Evolutionary conservation across 1,139 yeast genomes (phyloP), one percentile per base, ranked within the genome.

Genomic region (Blastobotrys arbuscula): DNA sequence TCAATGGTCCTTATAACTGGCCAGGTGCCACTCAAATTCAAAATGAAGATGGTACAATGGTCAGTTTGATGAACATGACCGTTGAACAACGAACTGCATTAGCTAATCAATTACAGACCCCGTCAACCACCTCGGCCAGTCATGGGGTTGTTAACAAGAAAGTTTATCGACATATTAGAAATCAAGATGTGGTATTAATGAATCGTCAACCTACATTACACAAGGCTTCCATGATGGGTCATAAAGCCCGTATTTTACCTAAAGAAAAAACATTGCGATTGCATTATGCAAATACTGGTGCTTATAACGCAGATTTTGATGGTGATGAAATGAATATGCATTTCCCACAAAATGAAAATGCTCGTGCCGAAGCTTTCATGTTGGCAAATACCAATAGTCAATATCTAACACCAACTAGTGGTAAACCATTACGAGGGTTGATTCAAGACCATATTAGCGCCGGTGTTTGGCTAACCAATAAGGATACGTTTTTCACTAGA

Each of bases 251-350:
- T 62, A 97, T 94, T 36, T 76, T 94, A 60, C 98, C 97, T 2
- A 95, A 96, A 53, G 98, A 94, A 66, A 94, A 94, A 74, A 94
- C 98, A 3, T 75, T 94, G 60, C 81, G 99, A 66, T 76, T 94
- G 68, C 99, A 94, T 69, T 94, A 94, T 69, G 98, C 99, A 59
- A 94, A 94, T 68, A 94, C 98, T 43, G 97, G 97, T 73, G 97
- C 98, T 47, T 89, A 89, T 71, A 94, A 92, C 69, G 98, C 98
- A 39, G 99, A 94, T 78, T 94, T 94, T 63, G 99, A 94, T 73
- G 99, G 99, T 74, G 99, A 94, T 71, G 99, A 94, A 74, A 94
- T 94, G 99, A 94, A 94, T 67, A 85, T 94, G 97, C 99, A 94
- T 72, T 92, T 94, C 76, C 99, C 99, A 28, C 99, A 94, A 72